Evolutionary conservation across 2,329 filamentous ascomycete species (phyloP).

Genomic region (Trichoderma brevicompactum): DNA sequence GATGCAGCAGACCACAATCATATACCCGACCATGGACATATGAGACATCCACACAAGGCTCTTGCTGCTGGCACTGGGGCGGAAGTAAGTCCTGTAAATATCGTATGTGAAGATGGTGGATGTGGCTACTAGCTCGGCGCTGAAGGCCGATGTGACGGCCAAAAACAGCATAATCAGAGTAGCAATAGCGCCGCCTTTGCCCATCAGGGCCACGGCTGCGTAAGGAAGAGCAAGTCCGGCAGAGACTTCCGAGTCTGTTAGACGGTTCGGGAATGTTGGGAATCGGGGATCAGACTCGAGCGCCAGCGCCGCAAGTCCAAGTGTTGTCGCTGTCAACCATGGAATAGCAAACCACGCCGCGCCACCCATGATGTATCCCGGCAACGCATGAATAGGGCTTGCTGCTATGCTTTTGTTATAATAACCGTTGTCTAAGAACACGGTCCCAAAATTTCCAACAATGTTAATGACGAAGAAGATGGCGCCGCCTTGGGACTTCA

Average conservation of each 20-base stretch:
- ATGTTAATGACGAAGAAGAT: slow-evolving; percentile 92
- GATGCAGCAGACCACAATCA: slow-evolving; percentile 76
- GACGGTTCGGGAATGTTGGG: slow-evolving; percentile 73
- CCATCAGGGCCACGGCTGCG: slow-evolving; percentile 80
- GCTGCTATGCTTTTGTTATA: slow-evolving; percentile 95
- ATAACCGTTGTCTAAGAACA: slow-evolving; percentile 87
- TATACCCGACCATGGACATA: slow-evolving; percentile 70
- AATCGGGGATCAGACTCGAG: slow-evolving; percentile 75
- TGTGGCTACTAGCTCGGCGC: slow-evolving; percentile 82
- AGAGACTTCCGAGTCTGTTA: slow-evolving; percentile 73
- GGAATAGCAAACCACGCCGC: slow-evolving; percentile 92
- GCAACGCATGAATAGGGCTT: slow-evolving; percentile 80
- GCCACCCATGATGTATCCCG: slow-evolving; percentile 85
- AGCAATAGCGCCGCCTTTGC: slow-evolving; percentile 77
- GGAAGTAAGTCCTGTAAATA: slow-evolving; percentile 84
- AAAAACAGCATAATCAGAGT: slow-evolving; percentile 85
- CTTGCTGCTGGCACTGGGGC: slow-evolving; percentile 74
- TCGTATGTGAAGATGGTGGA: slow-evolving; percentile 88
- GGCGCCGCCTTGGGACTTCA: slow-evolving; percentile 71
- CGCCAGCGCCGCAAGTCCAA: slow-evolving; percentile 81
- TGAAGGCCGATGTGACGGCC: slow-evolving; percentile 85
- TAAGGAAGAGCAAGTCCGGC: slow-evolving; percentile 85
- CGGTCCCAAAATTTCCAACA: slow-evolving; percentile 81
- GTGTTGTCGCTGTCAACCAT: slow-evolving; percentile 85
- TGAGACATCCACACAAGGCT: slow-evolving; percentile 82